phyloP scores from a whole-genome alignment of 2,329 filamentous ascomycete species.

The Arthrobotrys megalospora region DNA sequence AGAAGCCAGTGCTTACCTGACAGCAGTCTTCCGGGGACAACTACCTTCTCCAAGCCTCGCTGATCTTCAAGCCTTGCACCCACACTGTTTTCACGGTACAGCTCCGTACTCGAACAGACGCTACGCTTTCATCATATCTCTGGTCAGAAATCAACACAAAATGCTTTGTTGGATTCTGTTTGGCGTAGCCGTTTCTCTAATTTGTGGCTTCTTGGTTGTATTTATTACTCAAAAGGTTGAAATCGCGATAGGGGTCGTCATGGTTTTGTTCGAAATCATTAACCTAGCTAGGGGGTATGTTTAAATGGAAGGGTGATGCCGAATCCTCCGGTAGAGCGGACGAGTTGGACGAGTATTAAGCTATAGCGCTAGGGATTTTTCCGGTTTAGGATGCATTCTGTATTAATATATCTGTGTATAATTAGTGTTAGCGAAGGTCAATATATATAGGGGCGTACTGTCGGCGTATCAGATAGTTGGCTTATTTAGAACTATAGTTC shows the following conservation, averaged over 20 bases:
- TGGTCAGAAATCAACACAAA: not conserved
- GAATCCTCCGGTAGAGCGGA: not conserved
- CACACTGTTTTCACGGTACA: not conserved
- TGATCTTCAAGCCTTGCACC: not conserved
- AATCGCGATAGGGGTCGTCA: not conserved
- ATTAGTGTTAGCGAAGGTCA: too few species aligned
- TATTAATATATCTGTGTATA: too few species aligned
- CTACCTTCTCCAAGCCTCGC: not conserved
- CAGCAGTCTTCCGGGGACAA: not conserved
- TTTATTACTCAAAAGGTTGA: not conserved
- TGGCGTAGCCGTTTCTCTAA: not conserved
- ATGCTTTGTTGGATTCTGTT: conserved; percentile 13
- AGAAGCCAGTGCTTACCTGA: not conserved
- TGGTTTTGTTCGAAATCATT: conserved; percentile 1
- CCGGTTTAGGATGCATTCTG: too few species aligned
- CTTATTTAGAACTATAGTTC: too few species aligned
- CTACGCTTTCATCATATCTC: not conserved
- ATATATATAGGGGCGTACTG: too few species aligned
- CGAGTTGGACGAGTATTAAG: too few species aligned
- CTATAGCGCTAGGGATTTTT: too few species aligned
- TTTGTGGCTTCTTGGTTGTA: not conserved
- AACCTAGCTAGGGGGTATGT: not conserved
- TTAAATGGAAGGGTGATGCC: not conserved
- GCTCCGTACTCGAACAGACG: not conserved
- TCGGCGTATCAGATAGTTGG: too few species aligned